Evolutionary conservation across 2,329 filamentous ascomycete genomes (phyloP), one percentile per base, ranked within the genome.

Genomic region (Fusarium humuli): DNA sequence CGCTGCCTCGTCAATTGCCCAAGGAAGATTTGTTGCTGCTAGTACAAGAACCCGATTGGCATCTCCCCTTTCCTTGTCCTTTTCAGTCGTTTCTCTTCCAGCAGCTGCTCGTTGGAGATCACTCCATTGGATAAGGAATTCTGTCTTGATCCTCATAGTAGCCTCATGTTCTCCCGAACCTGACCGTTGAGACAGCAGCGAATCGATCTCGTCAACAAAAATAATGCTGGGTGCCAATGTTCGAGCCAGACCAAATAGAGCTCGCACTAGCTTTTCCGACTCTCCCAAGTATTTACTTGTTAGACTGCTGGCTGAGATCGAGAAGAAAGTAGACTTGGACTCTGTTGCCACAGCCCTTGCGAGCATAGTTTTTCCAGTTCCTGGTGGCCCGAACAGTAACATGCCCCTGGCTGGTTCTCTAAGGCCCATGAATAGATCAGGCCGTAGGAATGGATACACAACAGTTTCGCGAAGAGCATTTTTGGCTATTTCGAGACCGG

Each of bases 311-410:
- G 96, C 94, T 7, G 94, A 97, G 59, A 99, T 97, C 16, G 94
- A 97, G 81, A 99, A 98, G 81, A 98, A 99, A 0, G 97, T 97
- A 13, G 94, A 97, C 74, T 90, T 92, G 3, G 93, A 97, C 79
- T 99, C 96, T 0, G 96, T 98, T 2, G 96, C 96, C 1, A 98
- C 95, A n/a, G 80, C 78, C 69, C 96, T 89, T 12, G 96, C 96
- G 40, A 99, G 84, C 96, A 99, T 99, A 0, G 96, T 99, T 81
- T 99, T 99, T 55, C 96, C 96, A 0, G 96, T 99, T n/a, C 96
- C 96, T 0, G 96, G 96, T 2, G 96, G 96, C 0, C 96, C 96
- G 77, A 99, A 99, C 2, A 99, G 85, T 2, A 99, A 85, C 93
- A 99, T 98, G 8, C 96, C 96, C 61, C 94, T 87, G 16, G 96